Evolutionary conservation across 495 filamentous ascomycete genomes (phyloP), one percentile per base, ranked within the genome.

Genomic region (Astrothelium subdiscretum): DNA sequence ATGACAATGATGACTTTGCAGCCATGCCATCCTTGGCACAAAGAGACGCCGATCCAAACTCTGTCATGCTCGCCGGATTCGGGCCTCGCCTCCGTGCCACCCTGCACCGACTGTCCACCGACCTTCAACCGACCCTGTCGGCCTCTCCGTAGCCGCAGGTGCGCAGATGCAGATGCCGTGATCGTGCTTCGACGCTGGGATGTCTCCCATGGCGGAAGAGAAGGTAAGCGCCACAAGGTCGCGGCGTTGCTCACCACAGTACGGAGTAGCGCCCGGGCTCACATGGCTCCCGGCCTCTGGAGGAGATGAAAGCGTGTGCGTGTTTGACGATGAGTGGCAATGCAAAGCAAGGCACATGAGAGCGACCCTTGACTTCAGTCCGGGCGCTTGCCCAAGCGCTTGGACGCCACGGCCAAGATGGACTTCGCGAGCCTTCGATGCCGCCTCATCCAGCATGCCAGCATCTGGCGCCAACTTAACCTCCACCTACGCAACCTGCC

Each of bases 361-460:
- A 10, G 48, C 6, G 48, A 27, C 48, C 48, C 48, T 54, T 54
- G 48, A 20, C 24, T 29, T 54, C 48, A 54, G 24, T 54, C 48
- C 26, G 29, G 29, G 48, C 48, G 48, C n/a, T n/a, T n/a, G n/a
- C 48, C 48, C 8, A 54, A 48, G 35, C 35, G 35, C 35, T 15
- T 8, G 15, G 29, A 54, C 48, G 48, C 48, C 48, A 54, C 24
- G 24, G 24, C 48, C 48, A 54, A 1, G 48, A 26, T 54, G 12
- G 48, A 29, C 48, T 54, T 54, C 48, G 48, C 48, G 48, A 54
- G 48, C 48, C 48, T 54, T 54, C 48, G 48, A 54, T 29, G 48
- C 48, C 48, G 48, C 48, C 48, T 27, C 43, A 48, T 20, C 43
- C 43, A 18, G 43, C 43, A 22, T 48, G 5, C 43, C 43, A 18